Evolutionary conservation across 345 rosid genomes (phyloP), one percentile per base, ranked within the genome.

Genomic region (Firmiana major): DNA sequence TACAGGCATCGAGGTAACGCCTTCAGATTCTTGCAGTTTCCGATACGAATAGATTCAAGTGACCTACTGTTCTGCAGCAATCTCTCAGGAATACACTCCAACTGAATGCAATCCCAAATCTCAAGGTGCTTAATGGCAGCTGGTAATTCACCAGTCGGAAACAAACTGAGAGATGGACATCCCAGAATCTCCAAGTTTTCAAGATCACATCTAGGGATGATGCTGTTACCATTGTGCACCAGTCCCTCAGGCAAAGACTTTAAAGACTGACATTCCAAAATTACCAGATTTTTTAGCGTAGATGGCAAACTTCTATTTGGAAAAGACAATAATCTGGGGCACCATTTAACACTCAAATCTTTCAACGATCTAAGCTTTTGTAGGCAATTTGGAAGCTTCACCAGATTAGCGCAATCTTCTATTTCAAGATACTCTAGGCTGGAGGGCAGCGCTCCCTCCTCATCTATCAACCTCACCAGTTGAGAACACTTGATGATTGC

Each of bases 151-250:
- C 72, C 71, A 12, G 7, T 13, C 0, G 77, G 70, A 66, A 80
- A 79, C 9, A 24, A 62, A 10, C 19, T 36, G 43, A 83, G 78
- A 63, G 83, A 77, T 21, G 81, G 78, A 63, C 81, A 83, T 4
- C 28, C 79, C 55, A 34, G 31, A 36, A 80, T 77, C 69, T 65
- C 70, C 58, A 81, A 72, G 48, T 24, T 31, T 26, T 81, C 80
- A 71, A 80, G 72, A 42, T 9, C 22, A 71, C 51, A 54, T 21
- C 11, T 9, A 58, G 45, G 26, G 6, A 24, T 38, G n/a, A 17
- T 13, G 54, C 48, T 54, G 15, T 15, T 22, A 73, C n/a, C 65
- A 73, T 40, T 16, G 16, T 58, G 36, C 40, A 73, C 48, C 65
- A 73, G 12, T 42, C 64, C 65, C 34, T n/a, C 24, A 7, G 65